Conservation (phyloP, 495 filamentous ascomycete genomes). For the Penicillium coprophilum region DNA sequence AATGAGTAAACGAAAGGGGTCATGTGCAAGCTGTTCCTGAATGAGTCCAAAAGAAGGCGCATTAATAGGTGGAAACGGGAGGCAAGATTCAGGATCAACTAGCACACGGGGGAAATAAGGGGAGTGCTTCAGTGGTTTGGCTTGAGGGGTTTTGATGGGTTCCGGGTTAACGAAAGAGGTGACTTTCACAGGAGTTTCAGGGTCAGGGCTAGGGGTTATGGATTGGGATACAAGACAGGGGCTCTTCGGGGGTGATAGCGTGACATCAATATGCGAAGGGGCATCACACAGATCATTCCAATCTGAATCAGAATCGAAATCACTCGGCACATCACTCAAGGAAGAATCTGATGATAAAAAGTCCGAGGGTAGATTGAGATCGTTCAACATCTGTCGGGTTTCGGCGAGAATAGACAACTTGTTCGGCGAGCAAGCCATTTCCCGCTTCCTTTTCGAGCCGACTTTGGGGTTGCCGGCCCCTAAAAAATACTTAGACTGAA, state of each 20-base stretch:
- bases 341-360: slow-evolving; percentile 35
- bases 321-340: slow-evolving; percentile 35
- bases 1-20: slow-evolving; percentile 72
- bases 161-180: slow-evolving; percentile 2
- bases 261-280: not conserved
- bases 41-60: slow-evolving; percentile 69
- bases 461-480: not conserved
- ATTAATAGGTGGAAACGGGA: slow-evolving; percentile 69
- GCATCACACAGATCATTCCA: slow-evolving; percentile 8
- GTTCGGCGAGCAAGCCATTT: not conserved
- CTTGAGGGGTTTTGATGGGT: slow-evolving; percentile 17
- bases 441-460: not conserved
- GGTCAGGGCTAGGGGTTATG: not conserved
- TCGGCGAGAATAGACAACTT: slow-evolving; percentile 16
- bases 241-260: slow-evolving; percentile 1
- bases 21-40: slow-evolving; percentile 71
- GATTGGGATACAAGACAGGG: not conserved
- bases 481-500: slow-evolving; percentile 43
- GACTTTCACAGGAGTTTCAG: slow-evolving; percentile 12
- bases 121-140: slow-evolving; percentile 39
- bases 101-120: slow-evolving; percentile 47
- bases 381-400: slow-evolving; percentile 14
- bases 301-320: slow-evolving; percentile 22
- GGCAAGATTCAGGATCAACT: slow-evolving; percentile 56
- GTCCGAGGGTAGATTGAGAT: slow-evolving; percentile 20